Evolutionary conservation across 1,284 basidiomycete species (phyloP).

Genomic region (Ganoderma lingzhi): DNA sequence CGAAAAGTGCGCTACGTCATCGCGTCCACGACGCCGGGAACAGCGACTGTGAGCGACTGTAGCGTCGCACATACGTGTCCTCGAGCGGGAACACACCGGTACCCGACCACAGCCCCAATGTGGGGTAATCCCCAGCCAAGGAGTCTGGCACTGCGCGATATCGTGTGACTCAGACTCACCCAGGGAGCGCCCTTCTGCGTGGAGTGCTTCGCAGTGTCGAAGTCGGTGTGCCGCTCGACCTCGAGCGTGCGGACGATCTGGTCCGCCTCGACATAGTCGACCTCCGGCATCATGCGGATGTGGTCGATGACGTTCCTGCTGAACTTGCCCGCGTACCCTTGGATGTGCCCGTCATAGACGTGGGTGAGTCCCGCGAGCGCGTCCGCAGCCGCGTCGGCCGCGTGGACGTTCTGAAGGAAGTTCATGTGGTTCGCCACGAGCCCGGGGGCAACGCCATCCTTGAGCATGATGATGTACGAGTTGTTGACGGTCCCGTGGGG

Average conservation of each 20-base stretch:
- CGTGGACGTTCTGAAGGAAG: constrained; percentile 69
- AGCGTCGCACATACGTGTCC: not conserved
- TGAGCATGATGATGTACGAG: constrained; percentile 92
- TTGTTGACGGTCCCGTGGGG: constrained; percentile 81
- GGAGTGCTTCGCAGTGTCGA: constrained; percentile 57
- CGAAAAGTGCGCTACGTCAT: constrained; percentile 3
- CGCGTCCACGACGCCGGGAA: not conserved
- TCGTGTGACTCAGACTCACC: constrained; percentile 61
- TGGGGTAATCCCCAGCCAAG: not conserved
- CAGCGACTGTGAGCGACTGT: too few species aligned
- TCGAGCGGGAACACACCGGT: not conserved
- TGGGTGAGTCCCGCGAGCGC: constrained; percentile 64
- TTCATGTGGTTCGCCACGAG: constrained; percentile 79
- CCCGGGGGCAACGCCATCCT: constrained; percentile 66
- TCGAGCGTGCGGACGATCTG: constrained; percentile 85
- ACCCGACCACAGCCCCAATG: not conserved
- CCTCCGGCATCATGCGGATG: constrained; percentile 89
- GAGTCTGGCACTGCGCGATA: constrained; percentile 1
- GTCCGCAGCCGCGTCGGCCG: constrained; percentile 57
- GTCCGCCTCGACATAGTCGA: constrained; percentile 94
- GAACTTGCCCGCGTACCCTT: constrained; percentile 91
- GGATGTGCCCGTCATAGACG: constrained; percentile 75
- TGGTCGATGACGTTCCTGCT: constrained; percentile 76
- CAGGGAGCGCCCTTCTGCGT: constrained; percentile 88
- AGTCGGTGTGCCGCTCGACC: constrained; percentile 55